A percentile compares a stretch with the other conserved stretches of the same genome.
Evolutionary conservation across 129 eudicot species (phyloP).

Genomic region (Flaveria brownii): DNA sequence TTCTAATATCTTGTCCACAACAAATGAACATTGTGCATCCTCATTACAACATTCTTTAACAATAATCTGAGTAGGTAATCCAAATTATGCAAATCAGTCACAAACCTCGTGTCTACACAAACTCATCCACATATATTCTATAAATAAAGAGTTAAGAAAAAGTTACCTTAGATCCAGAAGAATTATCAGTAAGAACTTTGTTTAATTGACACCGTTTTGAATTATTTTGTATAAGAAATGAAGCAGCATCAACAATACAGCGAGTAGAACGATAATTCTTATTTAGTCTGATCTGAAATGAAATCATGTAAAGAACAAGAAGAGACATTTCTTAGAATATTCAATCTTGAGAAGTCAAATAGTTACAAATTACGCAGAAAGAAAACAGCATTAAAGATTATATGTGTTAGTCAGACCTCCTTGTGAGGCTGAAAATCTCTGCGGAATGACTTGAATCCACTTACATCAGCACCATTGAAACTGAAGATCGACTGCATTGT

Average conservation of each 20-base stretch:
- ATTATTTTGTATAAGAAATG: conserved; percentile 77
- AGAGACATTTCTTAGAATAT: not conserved
- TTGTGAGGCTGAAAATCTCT: conserved; percentile 75
- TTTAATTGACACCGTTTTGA: conserved; percentile 59
- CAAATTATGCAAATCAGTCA: conserved; percentile 21
- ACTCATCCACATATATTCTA: not conserved
- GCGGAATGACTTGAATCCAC: conserved; percentile 93
- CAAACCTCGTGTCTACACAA: not conserved
- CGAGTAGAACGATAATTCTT: conserved; percentile 94
- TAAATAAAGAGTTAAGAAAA: not conserved
- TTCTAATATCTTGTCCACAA: conserved; percentile 92
- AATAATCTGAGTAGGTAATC: conserved; percentile 55
- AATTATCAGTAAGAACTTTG: not conserved
- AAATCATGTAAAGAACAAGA: conserved; percentile 14
- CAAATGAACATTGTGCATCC: conserved; percentile 90
- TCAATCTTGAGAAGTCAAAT: conserved; percentile 19
- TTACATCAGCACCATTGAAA: conserved; percentile 86
- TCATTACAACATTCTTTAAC: conserved; percentile 86
- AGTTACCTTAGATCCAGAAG: conserved; percentile 39
- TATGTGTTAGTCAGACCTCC: conserved; percentile 56
- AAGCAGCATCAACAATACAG: conserved; percentile 92
- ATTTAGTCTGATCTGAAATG: conserved; percentile 63
- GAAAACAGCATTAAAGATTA: conserved; percentile 4
- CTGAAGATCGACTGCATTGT: conserved; percentile 89
- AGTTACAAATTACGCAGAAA: conserved; percentile 3